These are phyloP conservation scores for Coffea humblotiana DNA, from an alignment of 305 asterid species.

Conservation along the genomic window DNA sequence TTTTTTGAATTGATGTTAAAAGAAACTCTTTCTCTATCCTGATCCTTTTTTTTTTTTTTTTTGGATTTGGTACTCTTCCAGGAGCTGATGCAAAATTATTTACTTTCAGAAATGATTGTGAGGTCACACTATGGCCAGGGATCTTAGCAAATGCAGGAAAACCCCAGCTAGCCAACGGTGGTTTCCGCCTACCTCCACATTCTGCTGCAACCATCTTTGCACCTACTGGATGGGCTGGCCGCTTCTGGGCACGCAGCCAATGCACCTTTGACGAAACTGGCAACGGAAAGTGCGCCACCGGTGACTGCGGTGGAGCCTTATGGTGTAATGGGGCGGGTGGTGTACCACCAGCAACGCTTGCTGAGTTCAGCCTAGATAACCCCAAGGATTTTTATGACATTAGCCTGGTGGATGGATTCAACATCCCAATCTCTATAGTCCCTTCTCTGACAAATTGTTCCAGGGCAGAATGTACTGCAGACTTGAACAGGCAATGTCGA, in stretches of 20 bases:
- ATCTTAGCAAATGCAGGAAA: constrained; percentile 43
- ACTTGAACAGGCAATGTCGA: constrained; percentile 52
- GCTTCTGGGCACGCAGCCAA: constrained; percentile 59
- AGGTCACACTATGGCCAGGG: constrained; percentile 59
- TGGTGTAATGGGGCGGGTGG: constrained; percentile 58
- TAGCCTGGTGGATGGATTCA: constrained; percentile 72
- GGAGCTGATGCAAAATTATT: constrained; percentile 45
- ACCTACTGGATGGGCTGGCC: constrained; percentile 72
- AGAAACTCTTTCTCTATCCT: neutral
- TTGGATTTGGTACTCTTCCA: neutral
- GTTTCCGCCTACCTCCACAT: constrained; percentile 34
- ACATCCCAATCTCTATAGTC: constrained; percentile 51
- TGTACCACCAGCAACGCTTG: constrained; percentile 58
- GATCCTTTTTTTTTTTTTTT: neutral
- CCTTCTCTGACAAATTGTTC: constrained; percentile 47
- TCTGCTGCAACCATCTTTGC: constrained; percentile 23
- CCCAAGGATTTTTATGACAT: constrained; percentile 55
- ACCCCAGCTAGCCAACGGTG: constrained; percentile 46
- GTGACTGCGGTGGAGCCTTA: constrained; percentile 54
- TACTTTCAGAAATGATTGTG: constrained; percentile 49
- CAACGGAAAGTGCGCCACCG: constrained; percentile 56
- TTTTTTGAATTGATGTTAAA: neutral
- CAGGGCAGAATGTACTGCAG: constrained; percentile 32
- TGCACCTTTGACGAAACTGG: constrained; percentile 54
- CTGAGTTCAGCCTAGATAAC: constrained; percentile 64